phyloP scores from a whole-genome alignment of 1,284 basidiomycete genomes.

The Trametes polyzona region DNA sequence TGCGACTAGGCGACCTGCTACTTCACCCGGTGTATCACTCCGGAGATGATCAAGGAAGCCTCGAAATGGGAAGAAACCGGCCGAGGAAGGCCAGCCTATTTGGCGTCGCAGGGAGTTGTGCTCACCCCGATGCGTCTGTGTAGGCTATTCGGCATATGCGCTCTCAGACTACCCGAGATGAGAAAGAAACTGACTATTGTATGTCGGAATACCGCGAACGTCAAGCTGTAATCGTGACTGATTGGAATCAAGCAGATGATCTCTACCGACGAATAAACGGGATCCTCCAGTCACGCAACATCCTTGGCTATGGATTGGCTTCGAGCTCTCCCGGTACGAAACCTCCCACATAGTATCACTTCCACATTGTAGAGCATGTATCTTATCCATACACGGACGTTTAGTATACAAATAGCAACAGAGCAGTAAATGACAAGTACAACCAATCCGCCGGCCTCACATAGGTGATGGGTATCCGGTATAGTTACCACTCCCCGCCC shows the following conservation, averaged over 20 bases:
- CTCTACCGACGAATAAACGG: too few species aligned
- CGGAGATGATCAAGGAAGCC: slow-evolving; percentile 13
- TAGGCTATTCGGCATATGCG: slow-evolving; percentile 17
- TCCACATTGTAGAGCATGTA: too few species aligned
- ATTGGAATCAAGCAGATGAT: too few species aligned
- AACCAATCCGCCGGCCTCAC: not conserved
- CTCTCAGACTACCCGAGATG: slow-evolving; percentile 3
- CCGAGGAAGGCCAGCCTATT: not conserved
- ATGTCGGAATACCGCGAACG: too few species aligned
- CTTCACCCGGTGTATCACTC: slow-evolving; percentile 14
- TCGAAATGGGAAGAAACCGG: slow-evolving; percentile 10
- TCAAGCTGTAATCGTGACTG: too few species aligned
- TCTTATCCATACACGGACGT: too few species aligned
- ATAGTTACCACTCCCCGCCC: slow-evolving; percentile 19
- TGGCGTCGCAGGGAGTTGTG: not conserved
- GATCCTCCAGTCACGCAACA: too few species aligned
- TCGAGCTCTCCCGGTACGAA: too few species aligned
- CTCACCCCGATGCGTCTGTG: not conserved
- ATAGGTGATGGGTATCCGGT: not conserved
- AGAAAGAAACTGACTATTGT: slow-evolving; percentile 21
- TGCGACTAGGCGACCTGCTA: slow-evolving; percentile 13
- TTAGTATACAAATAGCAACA: not conserved
- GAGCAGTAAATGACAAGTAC: not conserved
- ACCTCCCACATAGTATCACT: too few species aligned
- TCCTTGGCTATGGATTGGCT: too few species aligned